Conservation (phyloP, 2,329 filamentous ascomycete genomes). For the Aspergillus fijiensis region DNA sequence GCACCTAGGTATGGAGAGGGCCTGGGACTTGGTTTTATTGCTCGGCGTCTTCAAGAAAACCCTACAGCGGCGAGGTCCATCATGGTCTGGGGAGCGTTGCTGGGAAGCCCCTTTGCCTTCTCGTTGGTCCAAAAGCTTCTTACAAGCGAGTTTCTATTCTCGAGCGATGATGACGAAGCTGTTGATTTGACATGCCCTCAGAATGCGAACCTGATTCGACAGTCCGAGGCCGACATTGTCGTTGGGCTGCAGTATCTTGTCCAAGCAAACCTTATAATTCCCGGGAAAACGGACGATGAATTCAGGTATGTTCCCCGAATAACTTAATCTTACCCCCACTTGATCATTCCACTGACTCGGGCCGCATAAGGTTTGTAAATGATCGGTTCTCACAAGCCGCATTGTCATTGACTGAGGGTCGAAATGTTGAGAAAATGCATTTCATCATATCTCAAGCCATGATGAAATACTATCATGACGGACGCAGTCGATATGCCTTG, state of each 20-base stretch:
- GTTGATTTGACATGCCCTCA: constrained; percentile 40
- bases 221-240: constrained; percentile 63
- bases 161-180: constrained; percentile 46
- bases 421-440: constrained; percentile 75
- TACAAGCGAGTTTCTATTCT: constrained; percentile 68
- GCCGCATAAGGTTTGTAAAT: constrained; percentile 68
- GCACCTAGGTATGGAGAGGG: constrained; percentile 75
- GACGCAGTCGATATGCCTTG: constrained; percentile 66
- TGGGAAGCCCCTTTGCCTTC: constrained; percentile 84
- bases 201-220: constrained; percentile 51
- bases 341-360: constrained; percentile 2
- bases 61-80: constrained; percentile 73
- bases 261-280: constrained; percentile 75
- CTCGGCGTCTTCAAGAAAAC: constrained; percentile 72
- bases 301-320: constrained; percentile 55
- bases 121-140: constrained; percentile 74
- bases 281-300: constrained; percentile 78
- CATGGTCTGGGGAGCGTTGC: constrained; percentile 78
- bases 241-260: constrained; percentile 80
- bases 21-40: constrained; percentile 79
- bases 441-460: constrained; percentile 82
- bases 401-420: constrained; percentile 65
- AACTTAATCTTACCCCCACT: constrained; percentile 5
- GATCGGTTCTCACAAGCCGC: constrained; percentile 82
- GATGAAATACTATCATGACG: constrained; percentile 67